Evolutionary conservation across 2,329 filamentous ascomycete species (phyloP).

Genomic region (Phoma sp.): DNA sequence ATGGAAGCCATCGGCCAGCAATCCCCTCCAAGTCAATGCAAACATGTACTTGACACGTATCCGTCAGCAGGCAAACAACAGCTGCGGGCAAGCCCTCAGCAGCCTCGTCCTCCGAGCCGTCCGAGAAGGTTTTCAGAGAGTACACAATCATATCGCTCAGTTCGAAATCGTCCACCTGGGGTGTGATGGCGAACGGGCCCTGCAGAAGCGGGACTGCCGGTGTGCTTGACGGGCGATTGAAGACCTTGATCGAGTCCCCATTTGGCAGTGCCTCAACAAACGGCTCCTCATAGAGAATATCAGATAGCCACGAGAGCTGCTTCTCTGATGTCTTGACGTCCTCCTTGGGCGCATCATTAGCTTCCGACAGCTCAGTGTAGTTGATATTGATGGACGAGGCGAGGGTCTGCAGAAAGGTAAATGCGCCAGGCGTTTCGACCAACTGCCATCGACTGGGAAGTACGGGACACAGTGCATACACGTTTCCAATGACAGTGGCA

Average conservation of each 20-base stretch:
- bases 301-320: slow-evolving; percentile 66
- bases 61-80: slow-evolving; percentile 65
- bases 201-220: slow-evolving; percentile 67
- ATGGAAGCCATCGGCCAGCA: slow-evolving; percentile 68
- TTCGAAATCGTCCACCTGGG: slow-evolving; percentile 62
- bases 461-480: slow-evolving; percentile 92
- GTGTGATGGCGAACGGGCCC: slow-evolving; percentile 65
- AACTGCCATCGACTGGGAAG: slow-evolving; percentile 85
- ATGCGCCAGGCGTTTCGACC: slow-evolving; percentile 47
- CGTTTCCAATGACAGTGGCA: slow-evolving; percentile 91
- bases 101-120: slow-evolving; percentile 59
- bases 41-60: slow-evolving; percentile 63
- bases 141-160: slow-evolving; percentile 68
- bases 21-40: slow-evolving; percentile 69
- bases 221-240: slow-evolving; percentile 61
- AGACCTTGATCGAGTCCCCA: slow-evolving; percentile 59
- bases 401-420: slow-evolving; percentile 80
- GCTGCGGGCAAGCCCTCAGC: slow-evolving; percentile 63
- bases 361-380: slow-evolving; percentile 39
- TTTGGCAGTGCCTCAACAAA: slow-evolving; percentile 50
- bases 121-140: slow-evolving; percentile 56
- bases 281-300: slow-evolving; percentile 58
- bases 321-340: slow-evolving; percentile 55
- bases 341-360: slow-evolving; percentile 52
- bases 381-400: slow-evolving; percentile 84